Conservation (phyloP, 176 grass and related monocot species). For the Paspalum notatum region DNA sequence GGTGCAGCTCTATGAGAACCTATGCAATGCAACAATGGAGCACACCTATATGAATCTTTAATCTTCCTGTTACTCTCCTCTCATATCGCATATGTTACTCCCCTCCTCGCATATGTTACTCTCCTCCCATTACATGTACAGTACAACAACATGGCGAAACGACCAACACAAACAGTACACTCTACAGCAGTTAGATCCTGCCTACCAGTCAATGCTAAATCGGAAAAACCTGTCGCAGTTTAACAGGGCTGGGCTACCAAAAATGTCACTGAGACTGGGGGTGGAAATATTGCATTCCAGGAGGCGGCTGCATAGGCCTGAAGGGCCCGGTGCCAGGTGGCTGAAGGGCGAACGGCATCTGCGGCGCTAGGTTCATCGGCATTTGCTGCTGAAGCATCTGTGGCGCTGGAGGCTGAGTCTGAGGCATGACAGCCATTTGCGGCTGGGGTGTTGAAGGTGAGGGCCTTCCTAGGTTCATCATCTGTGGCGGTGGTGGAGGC, state of each 20-base stretch:
- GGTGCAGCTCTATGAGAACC: not conserved
- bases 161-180: conserved; percentile 43
- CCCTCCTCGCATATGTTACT: conserved; percentile 43
- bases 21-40: not conserved
- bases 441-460: conserved; percentile 44
- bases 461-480: conserved; percentile 64
- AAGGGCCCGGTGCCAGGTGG: conserved; percentile 57
- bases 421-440: conserved; percentile 53
- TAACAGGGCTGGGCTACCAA: conserved; percentile 43
- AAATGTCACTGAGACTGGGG: conserved; percentile 67
- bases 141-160: conserved; percentile 35
- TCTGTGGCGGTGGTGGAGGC: conserved; percentile 41
- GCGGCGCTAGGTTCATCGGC: conserved; percentile 49
- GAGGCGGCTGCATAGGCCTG: conserved; percentile 74
- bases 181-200: conserved; percentile 54
- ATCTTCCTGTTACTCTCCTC: conserved; percentile 34
- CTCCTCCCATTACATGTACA: conserved; percentile 62
- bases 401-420: conserved; percentile 31
- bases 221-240: conserved; percentile 46
- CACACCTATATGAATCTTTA: conserved; percentile 17
- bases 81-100: conserved; percentile 44
- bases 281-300: conserved; percentile 83
- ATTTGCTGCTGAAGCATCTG: conserved; percentile 67
- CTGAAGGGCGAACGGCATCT: conserved; percentile 67
- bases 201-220: conserved; percentile 53